Evolutionary conservation across 768 basidiomycete genomes (phyloP), one percentile per base, ranked within the genome.

Genomic region (Mycena rosella): DNA sequence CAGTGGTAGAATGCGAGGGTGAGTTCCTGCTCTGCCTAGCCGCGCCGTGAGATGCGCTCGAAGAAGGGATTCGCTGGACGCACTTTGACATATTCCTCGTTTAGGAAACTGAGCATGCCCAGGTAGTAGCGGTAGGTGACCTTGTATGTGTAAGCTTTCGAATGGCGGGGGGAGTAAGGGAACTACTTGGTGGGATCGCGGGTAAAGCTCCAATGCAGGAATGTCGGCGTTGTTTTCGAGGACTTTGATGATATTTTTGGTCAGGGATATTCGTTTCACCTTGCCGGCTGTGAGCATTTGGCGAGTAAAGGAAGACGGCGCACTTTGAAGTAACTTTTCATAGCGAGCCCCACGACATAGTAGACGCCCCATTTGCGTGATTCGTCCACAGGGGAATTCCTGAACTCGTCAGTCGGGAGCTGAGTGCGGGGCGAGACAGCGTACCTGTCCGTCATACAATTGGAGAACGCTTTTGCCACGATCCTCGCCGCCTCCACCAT

Each of bases 61-160:
- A 64, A 51, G 63, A 47, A n/a, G 44, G 30, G 15, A 58, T 49
- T 15, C 52, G 59, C n/a, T n/a, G n/a, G 40, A 69, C 77, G 34
- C 53, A 91, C 95, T 82, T 95, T 95, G 42, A 82, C 84, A 74
- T 95, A 96, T 54, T 97, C 93, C 77, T 98, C 98, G 74, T 94
- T 94, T 67, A 98, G 79, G 80, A 99, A 98, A 75, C 89, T 91
- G 67, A 99, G 85, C 90, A 98, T 94, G 69, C 97, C 98, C 53
- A 98, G 80, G 76, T 98, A 98, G 83, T 97, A 99, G 67, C 90
- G 86, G 80, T 93, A 98, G 26, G 96, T 96, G 56, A 98, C 44
- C 44, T 45, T n/a, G 44, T 6, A n/a, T 6, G 44, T n/a, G 44
- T 45, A 4, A 45, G 44, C 44, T n/a, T 5, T 22, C 7, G 14